Percentiles rank a stretch among this genome's conserved stretches.
phyloP scores from a whole-genome alignment of 805 yeast species.

The Wickerhamomyces strasburgensis region DNA sequence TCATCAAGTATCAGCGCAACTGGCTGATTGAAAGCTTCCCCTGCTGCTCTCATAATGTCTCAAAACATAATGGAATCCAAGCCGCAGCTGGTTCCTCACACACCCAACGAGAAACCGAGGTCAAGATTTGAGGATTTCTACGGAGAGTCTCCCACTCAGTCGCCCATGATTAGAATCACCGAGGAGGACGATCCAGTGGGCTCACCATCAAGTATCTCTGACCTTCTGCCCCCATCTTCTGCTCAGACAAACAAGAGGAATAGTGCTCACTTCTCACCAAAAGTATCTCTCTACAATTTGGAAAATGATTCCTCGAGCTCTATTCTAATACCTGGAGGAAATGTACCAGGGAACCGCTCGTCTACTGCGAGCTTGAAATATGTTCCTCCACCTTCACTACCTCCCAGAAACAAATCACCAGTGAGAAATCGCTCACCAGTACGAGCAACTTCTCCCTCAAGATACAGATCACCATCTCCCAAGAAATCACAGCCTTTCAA shows the following conservation, averaged over 20 bases:
- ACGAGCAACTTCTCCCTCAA: conserved; percentile 28
- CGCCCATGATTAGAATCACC: conserved; percentile 27
- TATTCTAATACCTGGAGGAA: conserved; percentile 24
- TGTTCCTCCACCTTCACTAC: conserved; percentile 20
- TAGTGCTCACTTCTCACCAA: conserved; percentile 14
- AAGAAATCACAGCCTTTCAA: conserved; percentile 50
- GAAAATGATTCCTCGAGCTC: conserved; percentile 22
- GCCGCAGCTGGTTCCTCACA: conserved; percentile 12
- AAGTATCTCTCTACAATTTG: conserved; percentile 8
- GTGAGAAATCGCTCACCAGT: conserved; percentile 25
- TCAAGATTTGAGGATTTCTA: conserved; percentile 21
- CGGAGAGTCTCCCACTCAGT: conserved; percentile 16
- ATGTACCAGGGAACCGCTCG: conserved; percentile 25
- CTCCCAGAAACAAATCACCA: conserved; percentile 26
- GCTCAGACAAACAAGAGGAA: conserved; percentile 14
- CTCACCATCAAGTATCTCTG: conserved; percentile 10
- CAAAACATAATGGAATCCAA: no score
- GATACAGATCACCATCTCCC: conserved; percentile 24
- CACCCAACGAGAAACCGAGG: conserved; percentile 19
- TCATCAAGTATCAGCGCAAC: no score
- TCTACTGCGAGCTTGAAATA: conserved; percentile 24
- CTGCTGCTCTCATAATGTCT: no score
- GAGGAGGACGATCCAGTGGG: conserved; percentile 15
- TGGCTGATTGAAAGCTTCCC: no score
- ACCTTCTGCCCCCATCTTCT: conserved; percentile 17